Evolutionary conservation across 148 eudicot genomes (phyloP), one percentile per base, ranked within the genome.

Genomic region (Persicaria maculosa): DNA sequence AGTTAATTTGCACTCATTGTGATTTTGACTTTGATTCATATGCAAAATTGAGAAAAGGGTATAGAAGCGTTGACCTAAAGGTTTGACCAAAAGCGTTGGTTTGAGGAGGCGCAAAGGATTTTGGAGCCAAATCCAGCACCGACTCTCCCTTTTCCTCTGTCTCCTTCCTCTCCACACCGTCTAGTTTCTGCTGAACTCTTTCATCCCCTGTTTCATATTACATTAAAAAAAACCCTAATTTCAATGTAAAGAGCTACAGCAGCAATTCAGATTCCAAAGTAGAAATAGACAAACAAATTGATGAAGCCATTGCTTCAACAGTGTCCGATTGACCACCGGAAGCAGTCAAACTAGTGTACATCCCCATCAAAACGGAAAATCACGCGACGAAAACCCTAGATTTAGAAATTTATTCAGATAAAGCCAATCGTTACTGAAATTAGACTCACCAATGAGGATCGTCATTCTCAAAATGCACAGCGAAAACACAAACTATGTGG

Each of bases 1-100:
- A 31, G 36, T 31, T 31, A 31, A 31, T 31, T 31, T 0, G 36
- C 36, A 31, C 36, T 31, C 2, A 31, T 31, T 31, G 36, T 31
- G 36, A 31, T 31, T 31, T 31, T 31, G 36, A 31, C 36, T 31
- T 0, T 31, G 1, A 31, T 31, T 31, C 36, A 31, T 31, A 31
- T 31, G 36, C 36, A 31, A 31, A 62, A 31, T 19, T 45, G 4
- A 50, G 6, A 9, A 4, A 5, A 67, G 58, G 25, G 1, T n/a
- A 47, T 25, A 48, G 67, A 67, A 57, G 68, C 44, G 46, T 54
- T 4, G 73, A 91, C 97, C 97, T 86, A 80, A 92, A 92, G 54
- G 79, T 81, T 52, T 86, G 95, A 74, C 97, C 97, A 77, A 86
- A 92, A 14, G 95, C 43, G 79, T 92, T 92, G 85, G 81, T 77